A percentile compares a stretch with the other conserved stretches of the same genome.
phyloP scores from a whole-genome alignment of 169 alveolate species.

The Cryptosporidium ubiquitum region DNA sequence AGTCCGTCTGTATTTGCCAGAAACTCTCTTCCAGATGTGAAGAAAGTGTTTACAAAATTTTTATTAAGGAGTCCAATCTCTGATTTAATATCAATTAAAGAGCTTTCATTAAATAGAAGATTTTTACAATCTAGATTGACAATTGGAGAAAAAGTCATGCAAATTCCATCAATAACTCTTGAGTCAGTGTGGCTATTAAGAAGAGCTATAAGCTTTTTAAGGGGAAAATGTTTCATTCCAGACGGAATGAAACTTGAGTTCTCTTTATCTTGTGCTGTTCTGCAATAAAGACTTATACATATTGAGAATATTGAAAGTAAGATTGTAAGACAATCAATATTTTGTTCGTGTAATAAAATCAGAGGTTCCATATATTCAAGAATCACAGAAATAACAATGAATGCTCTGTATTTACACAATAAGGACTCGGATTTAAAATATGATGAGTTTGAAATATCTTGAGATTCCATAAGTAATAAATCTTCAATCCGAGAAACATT shows the following conservation, averaged over 20 bases:
- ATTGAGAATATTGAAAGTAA: constrained; percentile 45
- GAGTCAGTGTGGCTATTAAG: constrained; percentile 52
- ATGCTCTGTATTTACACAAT: constrained; percentile 26
- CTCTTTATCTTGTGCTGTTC: neutral
- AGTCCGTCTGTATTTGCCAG: constrained; percentile 36
- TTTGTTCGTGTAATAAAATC: constrained; percentile 39
- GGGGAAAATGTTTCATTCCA: constrained; percentile 23
- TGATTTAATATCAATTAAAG: constrained; percentile 1
- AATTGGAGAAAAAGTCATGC: constrained; percentile 57
- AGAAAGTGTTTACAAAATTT: constrained; percentile 14
- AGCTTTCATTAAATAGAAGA: neutral
- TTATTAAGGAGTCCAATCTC: neutral
- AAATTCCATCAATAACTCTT: constrained; percentile 66
- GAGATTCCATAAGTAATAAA: neutral
- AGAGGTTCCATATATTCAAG: constrained; percentile 65
- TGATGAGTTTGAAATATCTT: neutral
- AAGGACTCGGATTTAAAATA: neutral
- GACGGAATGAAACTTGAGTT: neutral
- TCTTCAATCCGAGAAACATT: constrained; percentile 60
- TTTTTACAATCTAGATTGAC: constrained; percentile 1
- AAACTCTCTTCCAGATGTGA: constrained; percentile 33
- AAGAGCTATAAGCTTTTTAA: constrained; percentile 2
- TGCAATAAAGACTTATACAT: constrained; percentile 33
- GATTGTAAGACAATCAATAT: constrained; percentile 32
- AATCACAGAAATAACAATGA: constrained; percentile 15